Conservation (phyloP, 2,329 filamentous ascomycete genomes). For the Hymenoscyphus fraxineus region DNA sequence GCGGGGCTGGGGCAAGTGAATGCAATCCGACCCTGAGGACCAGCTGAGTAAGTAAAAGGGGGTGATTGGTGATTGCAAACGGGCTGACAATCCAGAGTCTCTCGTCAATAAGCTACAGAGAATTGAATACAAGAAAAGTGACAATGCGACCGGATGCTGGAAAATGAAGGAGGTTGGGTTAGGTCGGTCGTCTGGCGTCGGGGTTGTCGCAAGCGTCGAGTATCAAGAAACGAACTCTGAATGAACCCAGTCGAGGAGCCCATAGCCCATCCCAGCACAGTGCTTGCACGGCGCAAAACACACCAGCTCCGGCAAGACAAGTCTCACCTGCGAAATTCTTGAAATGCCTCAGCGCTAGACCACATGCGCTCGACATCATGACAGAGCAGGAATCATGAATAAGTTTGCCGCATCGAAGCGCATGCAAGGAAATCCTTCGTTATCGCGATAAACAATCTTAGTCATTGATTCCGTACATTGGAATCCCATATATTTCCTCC, state of each 20-base stretch:
- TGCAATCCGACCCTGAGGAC: neutral
- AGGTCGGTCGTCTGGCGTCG: no score
- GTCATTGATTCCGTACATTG: no score
- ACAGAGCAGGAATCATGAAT: neutral
- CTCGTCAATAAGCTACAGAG: neutral
- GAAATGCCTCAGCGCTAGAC: conserved; percentile 9
- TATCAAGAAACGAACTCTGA: conserved; percentile 14
- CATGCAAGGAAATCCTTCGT: neutral
- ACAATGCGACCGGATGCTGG: neutral
- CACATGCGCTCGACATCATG: conserved; percentile 2
- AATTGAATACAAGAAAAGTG: neutral
- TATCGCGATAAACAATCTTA: neutral
- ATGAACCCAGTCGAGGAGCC: neutral
- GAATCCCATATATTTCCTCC: no score
- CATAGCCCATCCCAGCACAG: neutral
- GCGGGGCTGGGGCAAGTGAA: neutral
- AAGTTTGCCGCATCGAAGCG: neutral
- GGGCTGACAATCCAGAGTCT: neutral
- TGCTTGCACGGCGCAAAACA: neutral
- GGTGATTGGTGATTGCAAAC: conserved; percentile 1
- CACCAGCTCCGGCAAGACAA: neutral
- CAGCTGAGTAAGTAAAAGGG: neutral
- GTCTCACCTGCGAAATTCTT: neutral
- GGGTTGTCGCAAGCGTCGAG: neutral
- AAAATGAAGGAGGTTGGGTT: conserved; percentile 1